phyloP scores from a whole-genome alignment of 1,139 yeast genomes.

The Taphrina flavorubra region DNA sequence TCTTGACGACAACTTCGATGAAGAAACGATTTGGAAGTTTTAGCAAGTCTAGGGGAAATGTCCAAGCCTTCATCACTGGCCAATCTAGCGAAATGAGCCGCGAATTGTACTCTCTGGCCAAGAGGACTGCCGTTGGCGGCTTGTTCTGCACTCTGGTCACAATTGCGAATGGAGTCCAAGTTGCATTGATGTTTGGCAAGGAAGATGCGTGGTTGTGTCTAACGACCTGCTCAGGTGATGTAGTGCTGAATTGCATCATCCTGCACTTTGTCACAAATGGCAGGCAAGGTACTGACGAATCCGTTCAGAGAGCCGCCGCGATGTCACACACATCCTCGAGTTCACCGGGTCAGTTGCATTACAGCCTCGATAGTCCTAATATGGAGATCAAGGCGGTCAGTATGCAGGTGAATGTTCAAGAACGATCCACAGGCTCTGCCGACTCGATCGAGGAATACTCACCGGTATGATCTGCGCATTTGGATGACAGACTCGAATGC shows the following conservation, averaged over 20 bases:
- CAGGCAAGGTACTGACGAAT: conserved; percentile 7
- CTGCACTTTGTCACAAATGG: conserved; percentile 12
- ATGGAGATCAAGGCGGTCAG: not conserved
- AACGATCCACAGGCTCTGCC: not conserved
- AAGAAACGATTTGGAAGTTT: not conserved
- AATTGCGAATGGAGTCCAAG: conserved; percentile 6
- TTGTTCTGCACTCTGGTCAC: conserved; percentile 13
- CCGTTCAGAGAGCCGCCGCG: not conserved
- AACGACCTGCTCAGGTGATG: conserved; percentile 7
- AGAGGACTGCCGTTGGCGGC: conserved; percentile 1
- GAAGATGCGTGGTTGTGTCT: conserved; percentile 16
- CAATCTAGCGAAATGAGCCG: not conserved
- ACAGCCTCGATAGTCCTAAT: not conserved
- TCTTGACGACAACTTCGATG: not conserved
- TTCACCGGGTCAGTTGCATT: not conserved
- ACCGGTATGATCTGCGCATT: not conserved
- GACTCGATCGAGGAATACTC: conserved; percentile 8
- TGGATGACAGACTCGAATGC: no score
- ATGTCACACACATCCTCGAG: not conserved
- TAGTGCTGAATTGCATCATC: conserved; percentile 1
- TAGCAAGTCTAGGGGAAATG: not conserved
- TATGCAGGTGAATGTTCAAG: not conserved
- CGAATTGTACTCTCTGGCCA: conserved; percentile 3
- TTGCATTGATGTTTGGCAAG: conserved; percentile 9
- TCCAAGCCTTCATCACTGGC: not conserved